Evolutionary conservation across 768 basidiomycete species (phyloP).

Genomic region (Xerocomus spinulosus): DNA sequence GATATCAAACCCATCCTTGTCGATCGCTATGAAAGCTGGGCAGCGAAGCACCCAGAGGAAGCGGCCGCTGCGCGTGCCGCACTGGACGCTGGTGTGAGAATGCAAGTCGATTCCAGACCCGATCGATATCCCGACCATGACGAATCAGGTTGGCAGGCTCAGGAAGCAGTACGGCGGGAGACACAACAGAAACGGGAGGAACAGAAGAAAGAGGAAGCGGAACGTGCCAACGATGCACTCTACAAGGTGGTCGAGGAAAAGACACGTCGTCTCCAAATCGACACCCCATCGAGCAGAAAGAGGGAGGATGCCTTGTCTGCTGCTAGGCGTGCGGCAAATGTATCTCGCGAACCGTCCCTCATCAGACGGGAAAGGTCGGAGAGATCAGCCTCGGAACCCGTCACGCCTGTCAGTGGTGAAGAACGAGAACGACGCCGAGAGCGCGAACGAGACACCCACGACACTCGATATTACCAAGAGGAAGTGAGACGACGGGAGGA

Average conservation of each 20-base stretch:
- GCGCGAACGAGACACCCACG: constrained; percentile 21
- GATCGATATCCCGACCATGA: constrained; percentile 25
- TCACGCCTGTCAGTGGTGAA: constrained; percentile 26
- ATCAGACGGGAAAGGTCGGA: constrained; percentile 22
- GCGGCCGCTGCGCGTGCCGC: constrained; percentile 20
- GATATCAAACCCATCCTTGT: constrained; percentile 62
- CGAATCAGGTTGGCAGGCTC: constrained; percentile 31
- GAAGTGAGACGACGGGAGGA: constrained; percentile 44
- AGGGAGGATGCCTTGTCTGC: constrained; percentile 28
- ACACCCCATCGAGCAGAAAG: constrained; percentile 26
- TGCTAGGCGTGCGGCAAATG: constrained; percentile 23
- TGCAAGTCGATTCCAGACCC: constrained; percentile 24
- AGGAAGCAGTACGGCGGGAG: constrained; percentile 30
- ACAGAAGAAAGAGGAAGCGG: constrained; percentile 33
- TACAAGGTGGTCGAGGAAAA: constrained; percentile 25
- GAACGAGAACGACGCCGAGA: constrained; percentile 25
- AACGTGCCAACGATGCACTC: constrained; percentile 33
- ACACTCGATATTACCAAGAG: constrained; percentile 38
- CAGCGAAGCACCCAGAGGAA: constrained; percentile 39
- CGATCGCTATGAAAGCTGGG: constrained; percentile 61
- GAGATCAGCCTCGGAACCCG: constrained; percentile 21
- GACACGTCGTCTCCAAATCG: constrained; percentile 25
- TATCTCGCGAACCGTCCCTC: constrained; percentile 24
- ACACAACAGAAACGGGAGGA: constrained; percentile 32
- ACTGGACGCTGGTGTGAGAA: constrained; percentile 17